These are phyloP conservation scores for Cyclotella atomus DNA, from an alignment of 108 stramenopile species.

Conservation along the genomic window DNA sequence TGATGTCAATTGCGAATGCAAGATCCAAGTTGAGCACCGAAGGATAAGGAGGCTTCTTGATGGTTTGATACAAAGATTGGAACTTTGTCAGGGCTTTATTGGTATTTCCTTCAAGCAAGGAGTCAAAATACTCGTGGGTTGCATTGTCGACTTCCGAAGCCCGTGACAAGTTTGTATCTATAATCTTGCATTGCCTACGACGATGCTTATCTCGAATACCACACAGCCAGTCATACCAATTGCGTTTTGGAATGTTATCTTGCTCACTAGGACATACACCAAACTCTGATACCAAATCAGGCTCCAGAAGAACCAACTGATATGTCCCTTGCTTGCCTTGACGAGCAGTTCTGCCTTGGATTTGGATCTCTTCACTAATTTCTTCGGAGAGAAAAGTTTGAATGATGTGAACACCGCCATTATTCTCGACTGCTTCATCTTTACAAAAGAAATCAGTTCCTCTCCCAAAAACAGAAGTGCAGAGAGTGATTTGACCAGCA, in stretches of 20 bases:
- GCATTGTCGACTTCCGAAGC: conserved; percentile 51
- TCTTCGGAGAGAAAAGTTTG: conserved; percentile 66
- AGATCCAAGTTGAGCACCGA: conserved; percentile 50
- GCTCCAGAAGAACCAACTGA: conserved; percentile 56
- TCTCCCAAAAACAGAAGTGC: conserved; percentile 67
- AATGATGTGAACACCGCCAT: conserved; percentile 61
- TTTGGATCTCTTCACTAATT: conserved; percentile 67
- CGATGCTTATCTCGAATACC: conserved; percentile 39
- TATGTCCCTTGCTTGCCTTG: conserved; percentile 69
- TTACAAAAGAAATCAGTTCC: conserved; percentile 75
- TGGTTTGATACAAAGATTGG: conserved; percentile 51
- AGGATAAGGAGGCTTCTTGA: conserved; percentile 60
- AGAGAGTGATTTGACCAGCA: conserved; percentile 58
- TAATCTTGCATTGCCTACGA: conserved; percentile 24
- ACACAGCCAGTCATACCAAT: conserved; percentile 59
- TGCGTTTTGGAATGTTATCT: conserved; percentile 38
- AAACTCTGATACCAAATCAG: conserved; percentile 61
- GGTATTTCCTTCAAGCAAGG: conserved; percentile 44
- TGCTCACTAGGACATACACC: conserved; percentile 36
- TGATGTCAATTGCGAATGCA: conserved; percentile 60
- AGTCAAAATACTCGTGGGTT: conserved; percentile 60
- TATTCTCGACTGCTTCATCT: conserved; percentile 55
- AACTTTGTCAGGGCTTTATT: conserved; percentile 32
- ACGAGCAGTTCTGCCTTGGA: conserved; percentile 68
- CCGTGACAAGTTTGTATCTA: conserved; percentile 49